Conservation (phyloP, 2,329 filamentous ascomycete genomes). For the Fusarium clavum region DNA sequence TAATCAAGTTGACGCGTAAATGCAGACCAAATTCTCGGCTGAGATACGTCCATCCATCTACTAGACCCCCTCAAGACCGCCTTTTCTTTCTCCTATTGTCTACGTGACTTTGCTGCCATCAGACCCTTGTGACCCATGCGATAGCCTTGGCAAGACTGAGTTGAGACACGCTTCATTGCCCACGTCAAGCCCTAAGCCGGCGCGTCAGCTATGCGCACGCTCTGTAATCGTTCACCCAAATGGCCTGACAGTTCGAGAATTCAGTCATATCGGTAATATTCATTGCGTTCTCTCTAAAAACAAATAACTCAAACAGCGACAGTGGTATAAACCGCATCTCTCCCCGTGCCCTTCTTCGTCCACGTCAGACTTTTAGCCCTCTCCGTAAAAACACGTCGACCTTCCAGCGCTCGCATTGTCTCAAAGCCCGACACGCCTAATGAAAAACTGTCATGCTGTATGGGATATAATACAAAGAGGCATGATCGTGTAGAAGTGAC, state of each 20-base stretch:
- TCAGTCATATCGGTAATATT: slow-evolving; percentile 4
- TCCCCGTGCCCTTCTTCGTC: slow-evolving; percentile 27
- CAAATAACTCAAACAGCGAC: slow-evolving; percentile 31
- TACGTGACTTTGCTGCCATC: slow-evolving; percentile 2
- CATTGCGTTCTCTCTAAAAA: slow-evolving; percentile 22
- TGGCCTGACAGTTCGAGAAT: not conserved
- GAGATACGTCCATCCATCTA: not conserved
- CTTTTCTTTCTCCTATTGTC: not conserved
- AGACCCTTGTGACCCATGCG: slow-evolving; percentile 34
- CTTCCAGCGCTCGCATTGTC: slow-evolving; percentile 31
- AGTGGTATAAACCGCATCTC: slow-evolving; percentile 42
- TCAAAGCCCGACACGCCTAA: slow-evolving; percentile 33
- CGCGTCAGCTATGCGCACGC: slow-evolving; percentile 28
- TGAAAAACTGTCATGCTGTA: slow-evolving; percentile 36
- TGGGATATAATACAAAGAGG: slow-evolving; percentile 43
- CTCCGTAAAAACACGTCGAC: slow-evolving; percentile 27
- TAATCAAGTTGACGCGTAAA: slow-evolving; percentile 14
- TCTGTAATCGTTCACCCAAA: slow-evolving; percentile 2
- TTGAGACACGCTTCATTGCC: slow-evolving; percentile 39
- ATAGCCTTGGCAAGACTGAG: slow-evolving; percentile 37
- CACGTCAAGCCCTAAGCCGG: slow-evolving; percentile 43
- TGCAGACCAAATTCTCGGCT: not conserved
- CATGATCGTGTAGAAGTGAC: slow-evolving; percentile 39
- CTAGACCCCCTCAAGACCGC: not conserved
- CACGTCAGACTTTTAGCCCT: slow-evolving; percentile 30